A percentile compares a stretch with the other conserved stretches of the same genome.
Evolutionary conservation across 2,329 filamentous ascomycete genomes (phyloP).

Genomic region (Xylaria sp.): DNA sequence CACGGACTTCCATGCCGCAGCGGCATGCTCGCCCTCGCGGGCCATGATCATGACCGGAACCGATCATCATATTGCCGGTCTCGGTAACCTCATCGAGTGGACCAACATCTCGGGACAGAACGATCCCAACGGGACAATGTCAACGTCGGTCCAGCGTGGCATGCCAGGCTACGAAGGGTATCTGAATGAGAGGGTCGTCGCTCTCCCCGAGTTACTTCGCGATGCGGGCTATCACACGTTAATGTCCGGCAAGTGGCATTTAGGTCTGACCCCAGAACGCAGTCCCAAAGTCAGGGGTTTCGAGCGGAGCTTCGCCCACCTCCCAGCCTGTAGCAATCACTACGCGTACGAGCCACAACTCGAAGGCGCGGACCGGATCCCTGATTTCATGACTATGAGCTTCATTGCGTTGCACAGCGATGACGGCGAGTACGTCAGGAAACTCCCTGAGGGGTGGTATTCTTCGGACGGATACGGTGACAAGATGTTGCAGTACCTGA

Average conservation of each 20-base stretch:
- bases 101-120: conserved; percentile 50
- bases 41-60: conserved; percentile 75
- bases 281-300: conserved; percentile 68
- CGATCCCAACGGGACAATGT: conserved; percentile 46
- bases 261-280: conserved; percentile 67
- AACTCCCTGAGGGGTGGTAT: conserved; percentile 62
- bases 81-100: conserved; percentile 69
- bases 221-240: conserved; percentile 69
- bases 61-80: conserved; percentile 67
- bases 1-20: conserved; percentile 72
- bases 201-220: conserved; percentile 66
- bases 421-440: conserved; percentile 52
- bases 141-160: conserved; percentile 58
- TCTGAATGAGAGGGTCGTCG: conserved; percentile 67
- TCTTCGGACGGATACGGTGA: conserved; percentile 63
- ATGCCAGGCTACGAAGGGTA: conserved; percentile 72
- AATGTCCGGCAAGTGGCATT: conserved; percentile 72
- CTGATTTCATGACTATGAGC: conserved; percentile 52
- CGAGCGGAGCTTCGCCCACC: conserved; percentile 66
- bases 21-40: conserved; percentile 71
- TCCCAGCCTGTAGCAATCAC: conserved; percentile 69
- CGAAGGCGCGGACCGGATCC: conserved; percentile 52
- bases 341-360: conserved; percentile 60
- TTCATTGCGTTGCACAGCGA: conserved; percentile 54
- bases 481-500: conserved; percentile 62